phyloP scores from a whole-genome alignment of 352 stramenopile genomes.

The Phytophthora lateralis region DNA sequence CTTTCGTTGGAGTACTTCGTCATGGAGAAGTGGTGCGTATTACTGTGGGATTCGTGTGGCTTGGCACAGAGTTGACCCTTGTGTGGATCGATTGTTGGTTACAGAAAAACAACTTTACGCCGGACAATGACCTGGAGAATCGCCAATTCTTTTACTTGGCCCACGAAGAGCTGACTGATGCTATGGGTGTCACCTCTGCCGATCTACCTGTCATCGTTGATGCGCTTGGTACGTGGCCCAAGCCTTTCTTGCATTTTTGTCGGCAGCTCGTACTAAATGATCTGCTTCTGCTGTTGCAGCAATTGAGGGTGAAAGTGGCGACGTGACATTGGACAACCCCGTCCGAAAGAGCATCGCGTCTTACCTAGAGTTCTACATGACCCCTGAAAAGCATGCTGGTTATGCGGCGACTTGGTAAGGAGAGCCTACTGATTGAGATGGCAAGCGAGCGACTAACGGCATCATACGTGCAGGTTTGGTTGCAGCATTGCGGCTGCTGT shows the following conservation, averaged over 20 bases:
- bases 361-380: slow-evolving; percentile 92
- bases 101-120: slow-evolving; percentile 81
- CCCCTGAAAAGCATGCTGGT: slow-evolving; percentile 81
- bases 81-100: slow-evolving; percentile 1
- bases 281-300: slow-evolving; percentile 33
- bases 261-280: slow-evolving; percentile 8
- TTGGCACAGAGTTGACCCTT: neutral
- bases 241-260: slow-evolving; percentile 1
- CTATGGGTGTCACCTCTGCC: slow-evolving; percentile 70
- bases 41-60: neutral
- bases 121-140: slow-evolving; percentile 73
- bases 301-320: slow-evolving; percentile 35
- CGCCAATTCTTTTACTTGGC: slow-evolving; percentile 88
- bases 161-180: slow-evolving; percentile 75
- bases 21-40: slow-evolving; percentile 78
- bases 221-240: slow-evolving; percentile 48
- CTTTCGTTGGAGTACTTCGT: slow-evolving; percentile 77
- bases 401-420: slow-evolving; percentile 85
- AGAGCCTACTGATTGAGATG: neutral
- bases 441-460: slow-evolving; percentile 2
- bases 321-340: slow-evolving; percentile 55
- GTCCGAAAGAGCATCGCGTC: slow-evolving; percentile 78
- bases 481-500: slow-evolving; percentile 75
- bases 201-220: slow-evolving; percentile 82
- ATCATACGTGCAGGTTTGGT: slow-evolving; percentile 54